Base-by-base conservation (phyloP, 371 early-diverging fungal species). In the Basidiobolus meristosporus region DNA sequence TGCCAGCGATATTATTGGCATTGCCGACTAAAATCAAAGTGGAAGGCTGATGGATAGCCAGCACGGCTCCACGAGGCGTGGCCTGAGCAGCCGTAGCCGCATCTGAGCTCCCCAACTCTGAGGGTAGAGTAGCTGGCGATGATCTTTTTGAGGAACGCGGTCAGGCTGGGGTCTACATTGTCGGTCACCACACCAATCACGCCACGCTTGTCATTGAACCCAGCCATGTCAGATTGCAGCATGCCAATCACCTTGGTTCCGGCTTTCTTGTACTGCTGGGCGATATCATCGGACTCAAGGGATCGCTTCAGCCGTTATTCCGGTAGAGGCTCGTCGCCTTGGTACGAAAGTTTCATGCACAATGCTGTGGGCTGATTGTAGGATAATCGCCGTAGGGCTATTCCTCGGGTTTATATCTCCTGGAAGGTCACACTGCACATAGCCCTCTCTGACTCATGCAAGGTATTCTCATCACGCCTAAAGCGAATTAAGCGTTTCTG, bases 251-350 rank as follows among this genome's bases (percentile, higher is more conserved):
- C 77, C 11, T 62, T 57, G 35, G 53, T 62, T 10, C 54, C 57
- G 17, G 57, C 57, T 16, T 57, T 41, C 44, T 59, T 54, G 56
- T 91, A 96, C 15, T 55, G 48, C 21, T 63, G 48, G 15, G 84
- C 83, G 11, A 96, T 70, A 38, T 60, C 82, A 59, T 90, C 85
- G 19, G 83, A 82, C 14, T 93, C 96, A 41, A 83, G 54, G 6
- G 91, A 68, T 87, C 53, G 84, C 88, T 38, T 69, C 89, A 40
- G 84, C 73, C 47, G 85, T 91, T 82, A 86, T 93, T 57, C 91
- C 92, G 69, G 92, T 90, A 52, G 91, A 92, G 26, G 93, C 77
- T n/a, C 88, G 72, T 38, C 82, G 63, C 26, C 62, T 50, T n/a
- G 90, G 91, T 18, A 57, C 63, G 54, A 89, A 85, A 0, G 69